phyloP scores from a whole-genome alignment of 768 basidiomycete species.

The Trametes gibbosa region DNA sequence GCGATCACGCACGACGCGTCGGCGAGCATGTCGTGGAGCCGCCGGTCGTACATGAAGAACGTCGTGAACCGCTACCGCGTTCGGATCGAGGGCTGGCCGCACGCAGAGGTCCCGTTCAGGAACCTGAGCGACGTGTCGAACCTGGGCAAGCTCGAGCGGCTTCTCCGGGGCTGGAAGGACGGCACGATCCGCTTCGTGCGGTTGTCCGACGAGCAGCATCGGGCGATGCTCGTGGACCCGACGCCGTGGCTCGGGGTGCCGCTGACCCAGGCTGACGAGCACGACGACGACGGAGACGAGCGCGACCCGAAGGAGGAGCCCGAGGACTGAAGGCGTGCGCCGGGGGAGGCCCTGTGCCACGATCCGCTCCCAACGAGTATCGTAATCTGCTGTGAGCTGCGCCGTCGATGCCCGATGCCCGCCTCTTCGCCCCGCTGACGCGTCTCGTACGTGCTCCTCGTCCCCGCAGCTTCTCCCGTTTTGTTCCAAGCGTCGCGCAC shows the following conservation, averaged over 20 bases:
- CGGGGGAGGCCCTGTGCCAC: too few species aligned
- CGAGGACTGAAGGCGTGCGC: too few species aligned
- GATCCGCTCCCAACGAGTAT: too few species aligned
- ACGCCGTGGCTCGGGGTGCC: slow-evolving; percentile 14
- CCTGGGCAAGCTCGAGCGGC: slow-evolving; percentile 27
- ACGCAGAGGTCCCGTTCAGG: slow-evolving; percentile 27
- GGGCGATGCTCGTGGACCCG: slow-evolving; percentile 11
- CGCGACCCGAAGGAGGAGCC: too few species aligned
- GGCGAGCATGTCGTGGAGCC: slow-evolving; percentile 28
- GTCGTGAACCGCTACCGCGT: slow-evolving; percentile 28
- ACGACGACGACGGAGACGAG: background rate
- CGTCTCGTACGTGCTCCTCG: background rate
- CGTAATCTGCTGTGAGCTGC: background rate
- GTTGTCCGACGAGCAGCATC: slow-evolving; percentile 23
- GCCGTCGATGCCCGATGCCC: background rate
- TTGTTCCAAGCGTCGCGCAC: background rate
- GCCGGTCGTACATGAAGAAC: slow-evolving; percentile 27
- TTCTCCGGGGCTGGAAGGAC: slow-evolving; percentile 28
- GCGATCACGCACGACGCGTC: slow-evolving; percentile 26
- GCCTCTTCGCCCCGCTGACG: background rate
- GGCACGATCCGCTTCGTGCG: slow-evolving; percentile 25
- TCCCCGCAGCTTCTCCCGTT: slow-evolving; percentile 5
- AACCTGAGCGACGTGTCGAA: slow-evolving; percentile 31
- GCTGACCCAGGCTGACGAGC: background rate
- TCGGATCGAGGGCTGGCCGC: slow-evolving; percentile 29